These are phyloP conservation scores for Deakozyma indianensis DNA, from an alignment of 805 yeast genomes.

Conservation along the genomic window DNA sequence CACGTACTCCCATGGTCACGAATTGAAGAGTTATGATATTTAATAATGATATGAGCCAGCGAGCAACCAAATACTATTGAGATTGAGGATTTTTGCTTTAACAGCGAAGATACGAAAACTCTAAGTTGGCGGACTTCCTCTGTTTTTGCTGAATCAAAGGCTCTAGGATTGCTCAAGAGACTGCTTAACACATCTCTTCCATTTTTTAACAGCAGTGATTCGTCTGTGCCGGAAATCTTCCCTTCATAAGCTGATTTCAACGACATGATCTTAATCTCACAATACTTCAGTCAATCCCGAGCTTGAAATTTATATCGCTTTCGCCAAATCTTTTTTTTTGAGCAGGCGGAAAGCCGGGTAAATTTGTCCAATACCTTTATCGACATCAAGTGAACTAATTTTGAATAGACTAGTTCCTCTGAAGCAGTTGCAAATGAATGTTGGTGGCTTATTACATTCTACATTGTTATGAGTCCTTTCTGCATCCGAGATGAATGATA, in stretches of 20 bases:
- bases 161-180: conserved; percentile 2
- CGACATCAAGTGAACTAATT: too few relatives aligned
- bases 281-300: neutral
- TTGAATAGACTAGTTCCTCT: too few relatives aligned
- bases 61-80: conserved; percentile 22
- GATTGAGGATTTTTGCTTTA: conserved; percentile 20
- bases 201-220: neutral
- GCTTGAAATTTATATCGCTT: too few relatives aligned
- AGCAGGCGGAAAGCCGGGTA: too few relatives aligned
- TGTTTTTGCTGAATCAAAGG: conserved; percentile 7
- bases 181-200: neutral
- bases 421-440: too few relatives aligned
- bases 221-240: conserved; percentile 3
- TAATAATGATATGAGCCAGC: conserved; percentile 10
- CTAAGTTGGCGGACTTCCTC: conserved; percentile 11
- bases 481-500: too few relatives aligned
- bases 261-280: neutral
- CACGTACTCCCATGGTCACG: conserved; percentile 21
- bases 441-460: too few relatives aligned
- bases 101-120: conserved; percentile 16
- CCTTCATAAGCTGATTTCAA: conserved; percentile 1
- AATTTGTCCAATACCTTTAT: too few relatives aligned
- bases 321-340: neutral
- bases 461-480: too few relatives aligned
- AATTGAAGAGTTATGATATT: conserved; percentile 10